Evolutionary conservation across 1,139 yeast genomes (phyloP).

Genomic region (Suhomyces guaymorum): DNA sequence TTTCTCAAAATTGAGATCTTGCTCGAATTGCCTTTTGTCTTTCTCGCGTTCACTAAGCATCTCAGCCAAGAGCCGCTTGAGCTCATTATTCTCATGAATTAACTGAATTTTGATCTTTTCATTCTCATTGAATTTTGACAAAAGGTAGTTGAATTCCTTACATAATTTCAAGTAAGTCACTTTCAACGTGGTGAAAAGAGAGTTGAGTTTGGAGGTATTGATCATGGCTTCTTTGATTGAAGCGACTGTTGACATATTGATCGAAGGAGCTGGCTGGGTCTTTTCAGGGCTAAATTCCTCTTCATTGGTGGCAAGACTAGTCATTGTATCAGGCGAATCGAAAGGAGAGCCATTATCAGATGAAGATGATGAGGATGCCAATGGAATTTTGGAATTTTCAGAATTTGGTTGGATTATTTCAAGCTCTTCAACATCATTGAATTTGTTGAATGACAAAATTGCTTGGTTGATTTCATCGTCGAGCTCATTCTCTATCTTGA

Average conservation of each 20-base stretch:
- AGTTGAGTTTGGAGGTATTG: conserved; percentile 27
- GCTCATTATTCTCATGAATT: conserved; percentile 38
- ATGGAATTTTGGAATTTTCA: conserved; percentile 1
- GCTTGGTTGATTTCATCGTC: conserved; percentile 27
- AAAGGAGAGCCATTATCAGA: conserved; percentile 20
- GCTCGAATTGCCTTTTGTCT: conserved; percentile 15
- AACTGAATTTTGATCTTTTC: conserved; percentile 35
- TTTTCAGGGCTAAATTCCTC: conserved; percentile 11
- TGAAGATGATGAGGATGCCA: conserved; percentile 13
- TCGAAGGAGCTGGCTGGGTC: conserved; percentile 3
- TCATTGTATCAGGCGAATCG: conserved; percentile 17
- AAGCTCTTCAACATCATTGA: conserved; percentile 13
- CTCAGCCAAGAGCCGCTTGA: conserved; percentile 29
- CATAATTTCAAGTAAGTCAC: conserved; percentile 39
- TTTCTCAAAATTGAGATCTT: conserved; percentile 20
- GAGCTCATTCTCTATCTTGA: conserved; percentile 8
- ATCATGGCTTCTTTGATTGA: conserved; percentile 33
- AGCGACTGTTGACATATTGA: conserved; percentile 24
- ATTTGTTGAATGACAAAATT: conserved; percentile 21
- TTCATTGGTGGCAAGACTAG: conserved; percentile 18
- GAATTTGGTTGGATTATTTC: conserved; percentile 2
- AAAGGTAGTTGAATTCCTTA: conserved; percentile 37
- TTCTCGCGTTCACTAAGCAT: conserved; percentile 26
- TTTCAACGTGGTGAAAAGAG: conserved; percentile 35
- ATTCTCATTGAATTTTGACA: conserved; percentile 37